Evolutionary conservation across 306 rosid species (phyloP), one percentile per base, ranked within the genome.

Genomic region (Coriaria nepalensis): DNA sequence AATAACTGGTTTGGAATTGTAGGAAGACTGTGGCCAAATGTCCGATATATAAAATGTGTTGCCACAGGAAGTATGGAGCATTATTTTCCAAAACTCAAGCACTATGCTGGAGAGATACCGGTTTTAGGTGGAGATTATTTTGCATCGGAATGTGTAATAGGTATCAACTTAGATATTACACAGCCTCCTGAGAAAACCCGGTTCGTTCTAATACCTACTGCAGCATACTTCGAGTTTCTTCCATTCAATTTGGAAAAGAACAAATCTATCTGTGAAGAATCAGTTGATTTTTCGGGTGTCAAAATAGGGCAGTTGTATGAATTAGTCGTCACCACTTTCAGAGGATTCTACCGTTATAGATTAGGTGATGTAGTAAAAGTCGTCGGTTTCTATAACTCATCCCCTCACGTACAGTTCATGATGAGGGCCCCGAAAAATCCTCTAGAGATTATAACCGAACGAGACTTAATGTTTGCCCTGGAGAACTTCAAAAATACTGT

Each of bases 211-310:
- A 76, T 78, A 45, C 93, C 86, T 40, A 75, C 76, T 7, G 75
- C 78, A 42, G 83, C 83, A 4, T 82, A 78, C 52, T 82, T 82
- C 53, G 93, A 82, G 74, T 82, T 82, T 67, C 82, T 82, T 65
- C 86, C 86, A 47, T 81, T 74, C 53, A 64, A 51, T 65, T 50
- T 41, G 60, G 53, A 78, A 37, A 64, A 61, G 58, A 58, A 40
- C n/a, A 15, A 48, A 33, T 40, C 45, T 57, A 51, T 42, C 46
- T 15, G 53, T 10, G 47, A 49, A 15, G 76, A 81, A 72, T 69
- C 82, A 0, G 73, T 74, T 8, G 80, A 69, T 13, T 15, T 72
- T 43, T 57, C 68, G 11, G 50, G 64, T 56, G 76, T 78, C 7
- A 72, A 72, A 67, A 63, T 62, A 53, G 93, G 86, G 53, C 77